Evolutionary conservation across 176 grass and related monocot species (phyloP).

Genomic region (Hordeum marinum): DNA sequence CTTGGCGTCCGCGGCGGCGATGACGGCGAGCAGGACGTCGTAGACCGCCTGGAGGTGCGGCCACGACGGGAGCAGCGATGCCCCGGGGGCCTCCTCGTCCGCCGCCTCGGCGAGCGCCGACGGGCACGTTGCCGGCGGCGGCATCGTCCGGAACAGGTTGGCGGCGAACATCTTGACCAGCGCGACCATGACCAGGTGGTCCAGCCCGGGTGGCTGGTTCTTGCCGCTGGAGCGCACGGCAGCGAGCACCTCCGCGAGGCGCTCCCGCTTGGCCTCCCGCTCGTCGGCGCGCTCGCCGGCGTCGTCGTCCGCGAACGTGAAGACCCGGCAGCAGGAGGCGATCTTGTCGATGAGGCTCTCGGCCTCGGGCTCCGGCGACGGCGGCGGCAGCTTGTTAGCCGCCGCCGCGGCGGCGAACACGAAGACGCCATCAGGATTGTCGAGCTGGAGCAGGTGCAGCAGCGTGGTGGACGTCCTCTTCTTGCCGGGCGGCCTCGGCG

Average conservation of each 20-base stretch:
- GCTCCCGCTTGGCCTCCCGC: constrained; percentile 41
- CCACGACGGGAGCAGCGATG: constrained; percentile 45
- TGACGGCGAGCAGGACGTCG: constrained; percentile 49
- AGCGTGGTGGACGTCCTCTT: constrained; percentile 65
- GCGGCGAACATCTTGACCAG: constrained; percentile 55
- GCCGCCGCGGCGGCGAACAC: not conserved
- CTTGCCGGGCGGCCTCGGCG: not conserved
- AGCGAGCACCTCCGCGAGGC: constrained; percentile 52
- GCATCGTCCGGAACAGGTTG: constrained; percentile 75
- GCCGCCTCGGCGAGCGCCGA: constrained; percentile 9
- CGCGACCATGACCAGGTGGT: constrained; percentile 42
- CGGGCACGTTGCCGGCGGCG: constrained; percentile 38
- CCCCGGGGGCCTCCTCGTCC: constrained; percentile 32
- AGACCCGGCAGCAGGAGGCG: constrained; percentile 38
- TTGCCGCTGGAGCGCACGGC: constrained; percentile 20
- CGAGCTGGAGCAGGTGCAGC: constrained; percentile 55
- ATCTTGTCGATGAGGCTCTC: constrained; percentile 65
- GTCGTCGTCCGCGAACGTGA: constrained; percentile 45
- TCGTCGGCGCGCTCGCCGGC: constrained; percentile 8
- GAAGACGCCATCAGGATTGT: constrained; percentile 27
- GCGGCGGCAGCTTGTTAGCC: constrained; percentile 42
- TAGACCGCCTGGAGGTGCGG: constrained; percentile 61
- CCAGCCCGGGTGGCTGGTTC: constrained; percentile 24
- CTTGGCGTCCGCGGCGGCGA: constrained; percentile 22
- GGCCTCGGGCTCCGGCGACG: constrained; percentile 38